Base-by-base conservation (phyloP, 2,329 filamentous ascomycete genomes). In the Trichoderma cornu-damae region DNA sequence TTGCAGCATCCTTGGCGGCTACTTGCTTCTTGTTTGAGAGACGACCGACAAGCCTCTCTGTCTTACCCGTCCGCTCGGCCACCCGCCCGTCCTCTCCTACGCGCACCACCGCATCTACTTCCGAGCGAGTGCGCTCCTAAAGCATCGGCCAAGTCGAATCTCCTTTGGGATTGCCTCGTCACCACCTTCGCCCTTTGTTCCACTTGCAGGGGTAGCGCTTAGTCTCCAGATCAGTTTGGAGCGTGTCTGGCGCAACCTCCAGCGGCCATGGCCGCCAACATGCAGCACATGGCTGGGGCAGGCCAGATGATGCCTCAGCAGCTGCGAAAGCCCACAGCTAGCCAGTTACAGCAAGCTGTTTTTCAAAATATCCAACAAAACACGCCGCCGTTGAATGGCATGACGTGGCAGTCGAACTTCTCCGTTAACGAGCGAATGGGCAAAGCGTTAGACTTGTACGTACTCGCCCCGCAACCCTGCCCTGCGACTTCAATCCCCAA, bases 241-340 rank as follows among this genome's bases (percentile, higher is more conserved):
- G 61, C 58, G 61, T 59, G 64, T 58, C 42, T 60, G 54, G 26
- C 60, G 53, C 59, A 58, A 42, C 57, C 51, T 43, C 58, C 58
- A 61, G 77, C 77, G 75, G 78, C 77, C 71, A 84, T 84, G 81
- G 80, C 81, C 73, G 80, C 77, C 67, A 83, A 82, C 64, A 78
- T 83, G 72, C 77, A 78, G 69, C 80, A 81, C 65, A 82, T 83
- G 79, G 75, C 72, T 67, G 72, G 70, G 60, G 73, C 70, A 62
- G 75, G 72, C 68, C 72, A 73, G 59, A 75, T 78, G 70, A 72
- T 77, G 68, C 72, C 73, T 64, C 72, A 75, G 61, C 75, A 76
- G 60, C 68, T 72, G 63, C 69, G 72, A 60, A 67, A 68, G 47
- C 65, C 66, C 42, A 63, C 62, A 51, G 59, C 54, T 30, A 63